These are phyloP conservation scores for Chalciporus piperatus DNA, from an alignment of 768 basidiomycete genomes.

Conservation along the genomic window DNA sequence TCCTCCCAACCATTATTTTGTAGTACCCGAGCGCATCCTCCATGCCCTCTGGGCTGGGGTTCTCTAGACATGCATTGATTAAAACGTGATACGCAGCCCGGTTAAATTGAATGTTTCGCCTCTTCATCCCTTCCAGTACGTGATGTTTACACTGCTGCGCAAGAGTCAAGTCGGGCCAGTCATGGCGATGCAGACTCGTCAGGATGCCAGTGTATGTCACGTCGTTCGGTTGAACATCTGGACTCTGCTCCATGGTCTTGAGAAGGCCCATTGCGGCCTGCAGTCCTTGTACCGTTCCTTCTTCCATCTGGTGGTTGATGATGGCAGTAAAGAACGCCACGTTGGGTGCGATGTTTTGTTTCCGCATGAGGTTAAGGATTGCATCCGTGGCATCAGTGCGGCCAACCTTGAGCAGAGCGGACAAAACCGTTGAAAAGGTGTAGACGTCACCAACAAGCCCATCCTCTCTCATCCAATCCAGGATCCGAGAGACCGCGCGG, in stretches of 20 bases:
- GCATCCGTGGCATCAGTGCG: constrained; percentile 62
- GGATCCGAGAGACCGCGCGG: constrained; percentile 50
- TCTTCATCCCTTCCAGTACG: constrained; percentile 59
- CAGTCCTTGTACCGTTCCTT: constrained; percentile 52
- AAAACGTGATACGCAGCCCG: constrained; percentile 76
- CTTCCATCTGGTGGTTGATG: constrained; percentile 68
- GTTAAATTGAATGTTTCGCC: constrained; percentile 50
- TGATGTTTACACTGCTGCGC: constrained; percentile 46
- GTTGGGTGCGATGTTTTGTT: constrained; percentile 70
- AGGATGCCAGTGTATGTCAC: constrained; percentile 85
- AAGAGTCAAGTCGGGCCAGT: constrained; percentile 44
- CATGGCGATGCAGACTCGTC: constrained; percentile 63
- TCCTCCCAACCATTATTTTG: constrained; percentile 53
- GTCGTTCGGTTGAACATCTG: constrained; percentile 56
- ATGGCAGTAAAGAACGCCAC: constrained; percentile 77
- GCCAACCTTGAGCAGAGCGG: constrained; percentile 68
- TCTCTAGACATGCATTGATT: constrained; percentile 62
- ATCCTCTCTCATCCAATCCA: constrained; percentile 55
- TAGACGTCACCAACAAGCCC: constrained; percentile 71
- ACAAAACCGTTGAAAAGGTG: constrained; percentile 85
- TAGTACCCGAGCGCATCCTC: constrained; percentile 57
- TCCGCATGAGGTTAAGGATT: constrained; percentile 71
- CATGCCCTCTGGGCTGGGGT: constrained; percentile 47
- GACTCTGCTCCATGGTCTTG: constrained; percentile 66
- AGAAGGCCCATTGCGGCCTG: constrained; percentile 67